phyloP scores from a whole-genome alignment of 306 rosid genomes.

The Vachellia pachyceras region DNA sequence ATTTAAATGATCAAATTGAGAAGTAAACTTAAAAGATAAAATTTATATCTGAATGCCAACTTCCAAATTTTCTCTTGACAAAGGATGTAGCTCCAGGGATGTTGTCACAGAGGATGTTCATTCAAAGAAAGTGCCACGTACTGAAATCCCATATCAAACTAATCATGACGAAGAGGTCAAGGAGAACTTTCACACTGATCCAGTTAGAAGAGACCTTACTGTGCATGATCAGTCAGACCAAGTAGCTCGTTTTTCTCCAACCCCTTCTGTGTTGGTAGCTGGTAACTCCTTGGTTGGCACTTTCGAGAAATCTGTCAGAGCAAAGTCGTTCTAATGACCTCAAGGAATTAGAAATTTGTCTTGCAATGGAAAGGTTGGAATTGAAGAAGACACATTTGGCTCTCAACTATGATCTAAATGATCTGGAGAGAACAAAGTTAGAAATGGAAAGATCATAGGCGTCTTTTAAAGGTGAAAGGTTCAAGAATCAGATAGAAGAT shows the following conservation, averaged over 20 bases:
- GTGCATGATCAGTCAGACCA: slow-evolving; percentile 52
- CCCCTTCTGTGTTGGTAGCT: slow-evolving; percentile 40
- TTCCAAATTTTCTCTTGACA: slow-evolving; percentile 35
- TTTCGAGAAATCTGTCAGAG: slow-evolving; percentile 64
- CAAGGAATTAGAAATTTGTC: slow-evolving; percentile 62
- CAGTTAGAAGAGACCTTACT: slow-evolving; percentile 47
- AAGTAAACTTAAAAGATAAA: too few species aligned
- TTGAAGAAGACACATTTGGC: slow-evolving; percentile 63
- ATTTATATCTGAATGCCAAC: too few species aligned
- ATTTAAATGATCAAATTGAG: too few species aligned
- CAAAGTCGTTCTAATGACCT: slow-evolving; percentile 82
- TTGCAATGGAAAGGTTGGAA: slow-evolving; percentile 56
- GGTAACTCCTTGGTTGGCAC: slow-evolving; percentile 41
- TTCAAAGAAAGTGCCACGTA: slow-evolving; percentile 25
- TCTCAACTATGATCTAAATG: slow-evolving; percentile 55
- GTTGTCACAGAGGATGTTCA: slow-evolving; percentile 42
- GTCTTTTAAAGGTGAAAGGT: slow-evolving; percentile 72
- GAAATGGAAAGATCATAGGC: slow-evolving; percentile 73
- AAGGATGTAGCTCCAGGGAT: slow-evolving; percentile 45
- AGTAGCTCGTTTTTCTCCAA: slow-evolving; percentile 48
- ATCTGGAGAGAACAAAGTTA: slow-evolving; percentile 68
- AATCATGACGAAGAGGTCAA: slow-evolving; percentile 43
- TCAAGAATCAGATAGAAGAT: slow-evolving; percentile 78
- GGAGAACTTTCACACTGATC: slow-evolving; percentile 42
- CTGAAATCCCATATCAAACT: slow-evolving; percentile 38